Base-by-base conservation (phyloP, 305 asterid genomes). In the Fraxinus sp. region DNA sequence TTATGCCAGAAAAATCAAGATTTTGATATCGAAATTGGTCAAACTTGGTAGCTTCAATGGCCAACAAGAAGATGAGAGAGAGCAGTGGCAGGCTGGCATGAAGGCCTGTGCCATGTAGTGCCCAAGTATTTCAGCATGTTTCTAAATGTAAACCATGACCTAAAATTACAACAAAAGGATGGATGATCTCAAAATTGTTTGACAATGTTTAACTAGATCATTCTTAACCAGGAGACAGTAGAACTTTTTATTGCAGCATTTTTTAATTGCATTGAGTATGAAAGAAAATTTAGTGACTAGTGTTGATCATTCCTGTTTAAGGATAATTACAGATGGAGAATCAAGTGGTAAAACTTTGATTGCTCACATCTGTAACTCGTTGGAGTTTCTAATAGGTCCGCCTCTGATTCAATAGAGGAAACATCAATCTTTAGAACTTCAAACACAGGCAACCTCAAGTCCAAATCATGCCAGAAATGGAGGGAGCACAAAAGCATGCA, bases 391-490 rank as follows among this genome's bases (percentile, higher is more conserved):
- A 14, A 64, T 16, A 46, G 71, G 36, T 41, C 76, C 26, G 33
- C 16, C 72, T 64, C 55, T 14, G 33, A 52, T 16, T 2, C 57
- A 78, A 70, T 18, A 33, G 10, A 72, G 46, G 75, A 24, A 76
- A 66, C 7, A 64, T 14, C 7, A 26, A n/a, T 55, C 59, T 64
- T 22, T 7, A 62, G 57, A 37, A 71, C 78, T 74, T 80, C 80
- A 71, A 84, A 80, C 68, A 55, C 75, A 78, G 64, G 75, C 35
- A 18, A 76, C 37, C 26, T 24, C 39, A 64, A 28, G 74, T 24
- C 74, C 41, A 35, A 55, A 79, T 76, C 24, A 44, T 79, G 84
- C 75, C 46, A 79, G 59, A 79, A 71, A 62, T 33, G 72, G 59
- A 78, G 70, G 72, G 59, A 78, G 70, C 77, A 16, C 11, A 7